A percentile compares a stretch with the other conserved stretches of the same genome.
phyloP scores from a whole-genome alignment of 2,329 filamentous ascomycete genomes.

The Penicillium sp. region DNA sequence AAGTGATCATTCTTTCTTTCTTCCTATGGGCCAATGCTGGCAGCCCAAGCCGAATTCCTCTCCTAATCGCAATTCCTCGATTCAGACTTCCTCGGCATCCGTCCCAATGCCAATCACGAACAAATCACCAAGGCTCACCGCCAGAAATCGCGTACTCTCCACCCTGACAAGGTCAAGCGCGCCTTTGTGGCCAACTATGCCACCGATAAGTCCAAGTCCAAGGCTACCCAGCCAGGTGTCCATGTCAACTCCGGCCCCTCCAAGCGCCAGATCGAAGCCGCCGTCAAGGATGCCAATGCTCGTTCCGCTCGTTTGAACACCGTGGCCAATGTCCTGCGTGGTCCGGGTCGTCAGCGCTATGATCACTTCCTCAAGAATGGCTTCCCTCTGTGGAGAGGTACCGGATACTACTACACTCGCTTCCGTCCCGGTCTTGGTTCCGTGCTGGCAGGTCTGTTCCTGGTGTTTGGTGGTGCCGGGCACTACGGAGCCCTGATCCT shows the following conservation, averaged over 20 bases:
- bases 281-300: conserved; percentile 77
- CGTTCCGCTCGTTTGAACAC: conserved; percentile 82
- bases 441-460: conserved; percentile 77
- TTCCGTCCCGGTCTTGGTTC: conserved; percentile 88
- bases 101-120: conserved; percentile 71
- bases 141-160: conserved; percentile 77
- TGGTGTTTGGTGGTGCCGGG: conserved; percentile 77
- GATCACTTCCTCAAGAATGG: conserved; percentile 92
- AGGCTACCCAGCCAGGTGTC: conserved; percentile 60
- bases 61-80: neutral
- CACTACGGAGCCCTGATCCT: conserved; percentile 87
- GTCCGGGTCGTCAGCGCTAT: conserved; percentile 79
- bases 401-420: conserved; percentile 95
- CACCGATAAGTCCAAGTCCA: conserved; percentile 52
- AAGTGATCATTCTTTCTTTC: conserved; percentile 6
- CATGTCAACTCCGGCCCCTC: conserved; percentile 71
- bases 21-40: neutral
- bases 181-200: conserved; percentile 71
- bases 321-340: conserved; percentile 82
- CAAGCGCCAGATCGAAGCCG: conserved; percentile 72
- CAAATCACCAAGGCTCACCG: conserved; percentile 94
- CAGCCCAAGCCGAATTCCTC: neutral
- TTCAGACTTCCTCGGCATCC: conserved; percentile 76
- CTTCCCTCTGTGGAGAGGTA: conserved; percentile 95
- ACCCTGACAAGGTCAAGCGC: conserved; percentile 95